Evolutionary conservation across 306 rosid species (phyloP).

Genomic region (Luffa acutangula): DNA sequence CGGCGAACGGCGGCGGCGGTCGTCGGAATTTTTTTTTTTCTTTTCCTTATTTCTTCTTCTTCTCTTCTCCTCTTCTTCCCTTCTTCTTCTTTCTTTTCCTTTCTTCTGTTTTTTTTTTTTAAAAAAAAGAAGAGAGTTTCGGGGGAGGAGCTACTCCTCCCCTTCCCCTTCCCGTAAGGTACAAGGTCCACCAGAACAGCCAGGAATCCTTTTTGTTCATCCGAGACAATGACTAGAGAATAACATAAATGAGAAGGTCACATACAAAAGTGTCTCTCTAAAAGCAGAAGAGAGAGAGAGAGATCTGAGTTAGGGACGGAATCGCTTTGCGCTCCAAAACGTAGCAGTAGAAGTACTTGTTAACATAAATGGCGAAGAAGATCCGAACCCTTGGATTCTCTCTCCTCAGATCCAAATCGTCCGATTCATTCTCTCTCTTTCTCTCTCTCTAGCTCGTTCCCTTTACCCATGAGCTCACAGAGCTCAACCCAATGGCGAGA

Average conservation of each 20-base stretch:
- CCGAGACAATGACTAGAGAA: constrained; percentile 65
- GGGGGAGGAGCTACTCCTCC: too few species aligned
- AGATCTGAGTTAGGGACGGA: constrained; percentile 12
- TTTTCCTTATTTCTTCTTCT: too few species aligned
- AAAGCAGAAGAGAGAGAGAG: background rate
- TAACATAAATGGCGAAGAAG: constrained; percentile 20
- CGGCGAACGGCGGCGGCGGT: too few species aligned
- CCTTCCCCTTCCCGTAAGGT: constrained; percentile 76
- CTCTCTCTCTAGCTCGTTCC: background rate
- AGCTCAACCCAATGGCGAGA: constrained; percentile 18
- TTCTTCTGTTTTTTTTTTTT: too few species aligned
- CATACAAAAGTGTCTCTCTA: background rate
- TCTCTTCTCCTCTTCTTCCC: too few species aligned
- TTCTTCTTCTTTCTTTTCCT: too few species aligned
- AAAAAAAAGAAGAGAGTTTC: too few species aligned
- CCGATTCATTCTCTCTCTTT: constrained; percentile 18
- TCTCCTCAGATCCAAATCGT: constrained; percentile 17
- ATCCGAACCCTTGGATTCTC: constrained; percentile 54
- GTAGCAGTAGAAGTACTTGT: constrained; percentile 4
- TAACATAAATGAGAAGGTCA: constrained; percentile 9
- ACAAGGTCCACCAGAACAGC: constrained; percentile 98
- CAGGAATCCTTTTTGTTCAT: constrained; percentile 97
- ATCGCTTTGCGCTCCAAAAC: constrained; percentile 18
- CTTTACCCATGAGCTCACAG: constrained; percentile 14
- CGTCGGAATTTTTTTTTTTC: too few species aligned